Conservation (phyloP, 257 asterid genomes). For the Perilla frutescens region DNA sequence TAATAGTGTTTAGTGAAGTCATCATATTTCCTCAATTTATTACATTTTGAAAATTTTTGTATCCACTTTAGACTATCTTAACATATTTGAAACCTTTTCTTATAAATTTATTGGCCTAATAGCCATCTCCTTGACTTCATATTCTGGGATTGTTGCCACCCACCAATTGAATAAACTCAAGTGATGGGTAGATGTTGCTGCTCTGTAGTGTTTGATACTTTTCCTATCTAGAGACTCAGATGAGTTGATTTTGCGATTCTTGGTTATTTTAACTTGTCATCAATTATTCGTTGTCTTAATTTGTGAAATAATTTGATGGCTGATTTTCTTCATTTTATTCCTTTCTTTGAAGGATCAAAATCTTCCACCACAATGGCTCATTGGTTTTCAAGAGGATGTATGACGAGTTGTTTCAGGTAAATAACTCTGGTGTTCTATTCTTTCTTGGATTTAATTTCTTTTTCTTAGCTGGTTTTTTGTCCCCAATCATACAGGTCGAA, state of each 20-base stretch:
- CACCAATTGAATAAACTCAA: background rate
- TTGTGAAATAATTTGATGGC: slow-evolving; percentile 14
- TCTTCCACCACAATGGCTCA: slow-evolving; percentile 85
- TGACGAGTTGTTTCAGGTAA: slow-evolving; percentile 89
- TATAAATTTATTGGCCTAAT: background rate
- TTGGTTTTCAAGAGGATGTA: slow-evolving; percentile 86
- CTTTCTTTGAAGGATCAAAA: slow-evolving; percentile 69
- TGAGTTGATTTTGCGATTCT: background rate
- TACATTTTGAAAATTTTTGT: background rate
- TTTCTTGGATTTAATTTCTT: slow-evolving; percentile 27
- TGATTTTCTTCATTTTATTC: background rate
- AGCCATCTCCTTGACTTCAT: slow-evolving; percentile 7
- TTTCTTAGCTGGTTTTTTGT: slow-evolving; percentile 32
- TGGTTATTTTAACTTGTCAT: background rate
- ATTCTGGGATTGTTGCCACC: background rate
- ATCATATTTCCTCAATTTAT: background rate
- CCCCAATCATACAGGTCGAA: slow-evolving; percentile 63
- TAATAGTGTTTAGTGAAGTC: no score
- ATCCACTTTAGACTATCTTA: background rate
- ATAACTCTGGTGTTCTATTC: slow-evolving; percentile 35
- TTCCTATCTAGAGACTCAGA: slow-evolving; percentile 2
- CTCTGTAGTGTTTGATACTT: background rate
- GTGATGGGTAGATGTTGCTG: slow-evolving; percentile 3
- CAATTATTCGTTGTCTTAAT: slow-evolving; percentile 10
- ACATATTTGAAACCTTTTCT: background rate